Evolutionary conservation across 1,139 yeast species (phyloP).

Genomic region (Citeromyces hawaiiensis): DNA sequence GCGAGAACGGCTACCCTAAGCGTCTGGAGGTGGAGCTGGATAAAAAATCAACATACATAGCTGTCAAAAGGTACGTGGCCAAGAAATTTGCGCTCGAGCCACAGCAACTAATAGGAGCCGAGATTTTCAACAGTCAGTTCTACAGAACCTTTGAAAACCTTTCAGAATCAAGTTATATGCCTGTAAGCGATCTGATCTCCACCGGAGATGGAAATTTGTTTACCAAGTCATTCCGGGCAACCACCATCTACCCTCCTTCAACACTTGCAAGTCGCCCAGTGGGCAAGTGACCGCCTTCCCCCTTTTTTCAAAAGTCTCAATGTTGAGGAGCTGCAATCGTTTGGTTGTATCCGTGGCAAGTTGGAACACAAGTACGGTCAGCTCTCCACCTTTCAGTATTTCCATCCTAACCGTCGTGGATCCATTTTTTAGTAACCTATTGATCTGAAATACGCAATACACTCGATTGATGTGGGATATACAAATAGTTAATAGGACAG

Average conservation of each 20-base stretch:
- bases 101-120: constrained; percentile 44
- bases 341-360: constrained; percentile 42
- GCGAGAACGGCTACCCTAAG: constrained; percentile 35
- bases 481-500: too few relatives aligned
- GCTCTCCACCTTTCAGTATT: constrained; percentile 21
- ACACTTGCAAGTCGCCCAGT: constrained; percentile 31
- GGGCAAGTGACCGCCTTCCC: constrained; percentile 31
- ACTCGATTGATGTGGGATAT: too few relatives aligned
- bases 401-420: constrained; percentile 8
- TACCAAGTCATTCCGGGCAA: constrained; percentile 46
- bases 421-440: too few relatives aligned
- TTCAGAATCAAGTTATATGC: constrained; percentile 45
- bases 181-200: constrained; percentile 57
- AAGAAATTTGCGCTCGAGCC: constrained; percentile 31
- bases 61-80: constrained; percentile 49
- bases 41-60: constrained; percentile 52
- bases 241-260: constrained; percentile 57
- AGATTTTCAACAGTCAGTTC: constrained; percentile 56
- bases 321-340: constrained; percentile 32
- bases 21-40: constrained; percentile 58
- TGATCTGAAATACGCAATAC: too few relatives aligned
- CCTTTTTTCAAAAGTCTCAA: constrained; percentile 61
- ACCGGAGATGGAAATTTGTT: constrained; percentile 51
- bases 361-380: constrained; percentile 30
- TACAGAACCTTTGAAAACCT: constrained; percentile 57